A percentile compares a stretch with the other conserved stretches of the same genome.
Conservation (phyloP, 768 basidiomycete species). For the Cubamyces sp. region DNA sequence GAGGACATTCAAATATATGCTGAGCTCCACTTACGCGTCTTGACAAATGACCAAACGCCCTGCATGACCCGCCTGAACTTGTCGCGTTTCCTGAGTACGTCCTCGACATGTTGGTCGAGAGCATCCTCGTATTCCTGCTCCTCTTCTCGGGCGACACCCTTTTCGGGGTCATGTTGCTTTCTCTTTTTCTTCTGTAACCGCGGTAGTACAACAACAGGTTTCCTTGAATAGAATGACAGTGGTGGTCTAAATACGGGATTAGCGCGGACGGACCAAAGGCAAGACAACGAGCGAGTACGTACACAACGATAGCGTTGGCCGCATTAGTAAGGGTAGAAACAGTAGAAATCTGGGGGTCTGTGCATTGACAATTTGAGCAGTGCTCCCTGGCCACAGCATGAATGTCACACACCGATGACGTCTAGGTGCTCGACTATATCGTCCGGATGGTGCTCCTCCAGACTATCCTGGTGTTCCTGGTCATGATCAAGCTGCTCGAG, state of each 20-base stretch:
- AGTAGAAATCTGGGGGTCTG: conserved; percentile 76
- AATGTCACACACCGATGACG: conserved; percentile 59
- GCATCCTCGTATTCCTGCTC: conserved; percentile 48
- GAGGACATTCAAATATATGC: background rate
- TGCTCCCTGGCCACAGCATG: conserved; percentile 1
- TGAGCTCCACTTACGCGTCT: conserved; percentile 63
- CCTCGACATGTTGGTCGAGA: conserved; percentile 79
- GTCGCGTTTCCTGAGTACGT: conserved; percentile 66
- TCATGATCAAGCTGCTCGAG: conserved; percentile 15
- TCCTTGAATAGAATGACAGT: conserved; percentile 67
- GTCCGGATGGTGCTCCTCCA: conserved; percentile 61
- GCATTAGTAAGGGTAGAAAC: conserved; percentile 79
- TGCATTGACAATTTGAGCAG: background rate
- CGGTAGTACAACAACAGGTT: conserved; percentile 66
- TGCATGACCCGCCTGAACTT: conserved; percentile 60
- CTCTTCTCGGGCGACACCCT: conserved; percentile 34
- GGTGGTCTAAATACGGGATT: conserved; percentile 55
- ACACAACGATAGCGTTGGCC: conserved; percentile 80
- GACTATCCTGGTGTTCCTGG: conserved; percentile 21
- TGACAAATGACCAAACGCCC: conserved; percentile 83
- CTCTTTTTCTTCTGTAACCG: conserved; percentile 25
- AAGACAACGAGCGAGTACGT: conserved; percentile 15
- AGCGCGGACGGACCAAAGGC: background rate
- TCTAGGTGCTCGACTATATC: conserved; percentile 86
- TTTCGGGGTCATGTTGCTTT: conserved; percentile 33